Evolutionary conservation across 2,329 filamentous ascomycete genomes (phyloP), one percentile per base, ranked within the genome.

Genomic region (Exophiala calicioides): DNA sequence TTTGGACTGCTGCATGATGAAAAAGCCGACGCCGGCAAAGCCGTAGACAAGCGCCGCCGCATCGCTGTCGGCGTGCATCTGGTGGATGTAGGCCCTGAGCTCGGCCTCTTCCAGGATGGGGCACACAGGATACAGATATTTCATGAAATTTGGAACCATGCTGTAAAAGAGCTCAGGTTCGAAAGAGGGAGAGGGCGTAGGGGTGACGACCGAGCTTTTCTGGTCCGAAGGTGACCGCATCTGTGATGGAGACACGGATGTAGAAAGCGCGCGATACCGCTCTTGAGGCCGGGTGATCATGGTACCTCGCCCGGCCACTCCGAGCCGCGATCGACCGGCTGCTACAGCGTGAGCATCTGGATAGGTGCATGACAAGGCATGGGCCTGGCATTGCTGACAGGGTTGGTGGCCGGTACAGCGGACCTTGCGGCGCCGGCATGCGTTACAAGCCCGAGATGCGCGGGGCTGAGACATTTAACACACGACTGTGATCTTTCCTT

Each of bases 91-190:
- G 9, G 24, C 23, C 20, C 57, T 46, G 10, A 76, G 58, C 47
- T 75, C 72, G 7, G 59, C 55, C 20, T 68, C 67, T 1, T 67
- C 59, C 41, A 76, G 67, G 45, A 76, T 65, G 4, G 73, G 73
- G 32, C 72, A 69, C 30, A 75, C 68, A 1, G 73, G 73, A 52
- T 74, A 76, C 12, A 76, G 70, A 13, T 65, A 65, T 20, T 62
- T 56, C 53, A 69, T 62, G 44, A 74, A 76, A 35, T 73, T 66
- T 12, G 70, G 67, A 21, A 75, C 58, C 6, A 76, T 62, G n/a
- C 67, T 63, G 23, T 68, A 53, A 43, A 75, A 72, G 16, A 40
- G 16, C 5, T 5, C 36, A 6, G 19, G 21, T 5, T 30, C 36
- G 16, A 10, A 10, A 23, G 20, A 26, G 7, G 21, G 29, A 7